Percentiles rank a stretch among this genome's conserved stretches.
phyloP scores from a whole-genome alignment of 176 grass and related monocot genomes.

The Avena insularis region DNA sequence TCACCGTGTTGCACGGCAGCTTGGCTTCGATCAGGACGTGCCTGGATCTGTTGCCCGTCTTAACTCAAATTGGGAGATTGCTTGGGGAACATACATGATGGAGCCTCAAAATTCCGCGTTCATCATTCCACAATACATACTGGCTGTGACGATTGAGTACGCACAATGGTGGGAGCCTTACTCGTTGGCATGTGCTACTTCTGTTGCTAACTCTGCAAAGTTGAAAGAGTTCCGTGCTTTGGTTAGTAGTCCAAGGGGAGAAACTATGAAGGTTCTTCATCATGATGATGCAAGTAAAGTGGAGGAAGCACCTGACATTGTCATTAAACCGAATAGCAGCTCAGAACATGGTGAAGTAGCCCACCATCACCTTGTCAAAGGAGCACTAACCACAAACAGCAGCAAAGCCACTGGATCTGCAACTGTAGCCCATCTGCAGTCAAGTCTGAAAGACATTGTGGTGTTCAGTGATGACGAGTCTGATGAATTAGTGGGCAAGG shows the following conservation, averaged over 20 bases:
- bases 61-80: constrained; percentile 59
- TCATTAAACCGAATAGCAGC: neutral
- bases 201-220: neutral
- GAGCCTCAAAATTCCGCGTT: constrained; percentile 64
- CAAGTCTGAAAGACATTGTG: constrained; percentile 18
- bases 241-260: neutral
- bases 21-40: constrained; percentile 92
- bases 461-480: constrained; percentile 34
- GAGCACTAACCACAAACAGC: constrained; percentile 8
- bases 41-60: constrained; percentile 57
- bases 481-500: constrained; percentile 10
- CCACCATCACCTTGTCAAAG: neutral
- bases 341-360: neutral
- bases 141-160: constrained; percentile 57
- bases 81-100: constrained; percentile 76
- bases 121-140: constrained; percentile 66
- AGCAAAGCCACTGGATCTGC: constrained; percentile 23
- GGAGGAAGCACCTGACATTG: neutral
- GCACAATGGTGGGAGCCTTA: constrained; percentile 69
- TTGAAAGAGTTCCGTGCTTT: neutral
- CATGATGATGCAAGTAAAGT: neutral
- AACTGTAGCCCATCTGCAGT: constrained; percentile 5
- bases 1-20: constrained; percentile 86
- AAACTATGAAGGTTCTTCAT: neutral
- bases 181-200: neutral